phyloP scores from a whole-genome alignment of 495 filamentous ascomycete genomes.

The Tuber umbilicatum region DNA sequence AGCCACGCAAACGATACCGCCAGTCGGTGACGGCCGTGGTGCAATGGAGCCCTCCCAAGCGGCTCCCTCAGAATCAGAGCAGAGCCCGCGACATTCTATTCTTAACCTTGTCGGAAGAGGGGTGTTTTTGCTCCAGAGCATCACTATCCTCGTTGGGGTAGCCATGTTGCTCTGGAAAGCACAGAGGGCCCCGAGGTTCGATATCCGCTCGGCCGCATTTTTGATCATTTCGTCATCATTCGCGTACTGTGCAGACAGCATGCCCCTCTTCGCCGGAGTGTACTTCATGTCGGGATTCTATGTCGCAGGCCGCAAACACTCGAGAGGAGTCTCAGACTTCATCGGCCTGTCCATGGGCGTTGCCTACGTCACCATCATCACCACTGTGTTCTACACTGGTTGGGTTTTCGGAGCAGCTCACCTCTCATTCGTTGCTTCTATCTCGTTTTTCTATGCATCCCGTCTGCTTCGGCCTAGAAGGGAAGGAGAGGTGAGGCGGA shows the following conservation, averaged over 20 bases:
- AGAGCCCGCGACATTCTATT: not conserved
- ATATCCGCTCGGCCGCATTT: not conserved
- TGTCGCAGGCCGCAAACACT: not conserved
- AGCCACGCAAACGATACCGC: not conserved
- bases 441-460: not conserved
- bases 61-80: not conserved
- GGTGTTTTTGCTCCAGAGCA: not conserved
- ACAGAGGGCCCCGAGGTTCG: not conserved
- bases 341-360: not conserved
- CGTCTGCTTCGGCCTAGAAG: no score
- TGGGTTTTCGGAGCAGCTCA: not conserved
- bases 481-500: not conserved
- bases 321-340: not conserved
- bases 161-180: not conserved
- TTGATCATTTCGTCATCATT: not conserved
- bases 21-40: not conserved
- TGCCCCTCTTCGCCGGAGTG: not conserved
- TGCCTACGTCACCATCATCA: not conserved
- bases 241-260: not conserved
- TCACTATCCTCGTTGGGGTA: not conserved
- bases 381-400: not conserved
- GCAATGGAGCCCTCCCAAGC: not conserved
- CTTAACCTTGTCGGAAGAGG: not conserved
- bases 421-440: not conserved
- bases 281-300: not conserved